Percentiles rank a stretch among this genome's conserved stretches.
Evolutionary conservation across 208 protist species (phyloP).

Genomic region (Leishmania guyanensis): DNA sequence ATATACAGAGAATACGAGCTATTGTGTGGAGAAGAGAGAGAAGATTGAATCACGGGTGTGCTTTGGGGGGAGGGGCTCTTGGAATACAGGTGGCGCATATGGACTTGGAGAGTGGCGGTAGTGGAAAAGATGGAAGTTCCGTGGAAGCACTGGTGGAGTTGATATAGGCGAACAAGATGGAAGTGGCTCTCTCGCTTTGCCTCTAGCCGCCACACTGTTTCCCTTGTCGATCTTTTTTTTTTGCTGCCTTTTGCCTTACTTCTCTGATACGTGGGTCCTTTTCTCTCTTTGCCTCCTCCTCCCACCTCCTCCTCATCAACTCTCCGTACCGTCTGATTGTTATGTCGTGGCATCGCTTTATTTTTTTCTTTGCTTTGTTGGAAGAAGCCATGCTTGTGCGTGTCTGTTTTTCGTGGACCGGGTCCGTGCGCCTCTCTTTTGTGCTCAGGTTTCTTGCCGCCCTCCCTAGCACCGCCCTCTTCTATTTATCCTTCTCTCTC

Average conservation of each 20-base stretch:
- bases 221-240: neutral
- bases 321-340: neutral
- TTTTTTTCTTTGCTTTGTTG: neutral
- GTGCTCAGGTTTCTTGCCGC: neutral
- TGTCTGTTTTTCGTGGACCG: neutral
- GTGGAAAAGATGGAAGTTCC: neutral
- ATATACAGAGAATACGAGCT: neutral
- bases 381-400: neutral
- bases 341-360: neutral
- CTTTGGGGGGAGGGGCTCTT: neutral
- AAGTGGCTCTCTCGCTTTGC: neutral
- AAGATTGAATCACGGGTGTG: neutral
- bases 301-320: neutral
- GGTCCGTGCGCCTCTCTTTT: neutral
- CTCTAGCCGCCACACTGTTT: neutral
- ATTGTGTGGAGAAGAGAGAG: neutral
- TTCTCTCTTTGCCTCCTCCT: neutral
- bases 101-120: no score
- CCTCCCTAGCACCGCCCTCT: neutral
- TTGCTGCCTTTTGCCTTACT: no score
- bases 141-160: neutral
- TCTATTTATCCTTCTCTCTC: neutral
- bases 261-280: no score
- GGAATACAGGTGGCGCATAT: neutral
- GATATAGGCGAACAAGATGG: neutral